A percentile compares a stretch with the other conserved stretches of the same genome.
phyloP scores from a whole-genome alignment of 257 asterid species.

The Rauvolfia tetraphylla region DNA sequence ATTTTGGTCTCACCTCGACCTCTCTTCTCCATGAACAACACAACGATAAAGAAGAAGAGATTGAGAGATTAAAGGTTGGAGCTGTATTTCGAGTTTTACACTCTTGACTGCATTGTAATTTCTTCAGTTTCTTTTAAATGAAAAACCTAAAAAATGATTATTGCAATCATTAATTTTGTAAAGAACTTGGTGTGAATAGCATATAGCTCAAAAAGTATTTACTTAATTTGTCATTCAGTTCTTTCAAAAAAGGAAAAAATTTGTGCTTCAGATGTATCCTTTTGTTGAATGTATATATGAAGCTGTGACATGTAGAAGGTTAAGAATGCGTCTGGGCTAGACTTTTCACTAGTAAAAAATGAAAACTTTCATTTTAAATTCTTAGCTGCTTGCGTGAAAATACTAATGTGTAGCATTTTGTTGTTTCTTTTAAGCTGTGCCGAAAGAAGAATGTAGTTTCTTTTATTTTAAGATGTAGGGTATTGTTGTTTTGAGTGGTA shows the following conservation, averaged over 20 bases:
- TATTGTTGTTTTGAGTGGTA: neutral
- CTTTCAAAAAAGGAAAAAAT: no score
- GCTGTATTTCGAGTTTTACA: neutral
- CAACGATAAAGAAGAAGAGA: constrained; percentile 40
- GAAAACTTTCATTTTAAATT: neutral
- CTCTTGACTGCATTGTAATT: neutral
- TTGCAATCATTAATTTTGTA: no score
- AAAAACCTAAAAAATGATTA: neutral
- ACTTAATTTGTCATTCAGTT: neutral
- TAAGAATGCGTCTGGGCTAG: neutral
- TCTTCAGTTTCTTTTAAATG: neutral
- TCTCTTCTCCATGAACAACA: constrained; percentile 12
- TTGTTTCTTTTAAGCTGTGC: neutral
- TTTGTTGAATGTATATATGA: neutral
- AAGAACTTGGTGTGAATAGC: neutral
- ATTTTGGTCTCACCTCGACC: constrained; percentile 16
- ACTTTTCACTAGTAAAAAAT: neutral
- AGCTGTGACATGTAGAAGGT: neutral
- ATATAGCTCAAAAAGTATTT: neutral
- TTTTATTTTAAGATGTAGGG: neutral
- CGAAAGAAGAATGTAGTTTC: neutral
- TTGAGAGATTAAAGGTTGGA: constrained; percentile 53
- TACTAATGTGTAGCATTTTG: neutral
- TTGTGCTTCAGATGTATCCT: neutral
- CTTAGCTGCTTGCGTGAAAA: neutral